Evolutionary conservation across 1,139 yeast genomes (phyloP), one percentile per base, ranked within the genome.

Genomic region (Geotrichum macrosporum): DNA sequence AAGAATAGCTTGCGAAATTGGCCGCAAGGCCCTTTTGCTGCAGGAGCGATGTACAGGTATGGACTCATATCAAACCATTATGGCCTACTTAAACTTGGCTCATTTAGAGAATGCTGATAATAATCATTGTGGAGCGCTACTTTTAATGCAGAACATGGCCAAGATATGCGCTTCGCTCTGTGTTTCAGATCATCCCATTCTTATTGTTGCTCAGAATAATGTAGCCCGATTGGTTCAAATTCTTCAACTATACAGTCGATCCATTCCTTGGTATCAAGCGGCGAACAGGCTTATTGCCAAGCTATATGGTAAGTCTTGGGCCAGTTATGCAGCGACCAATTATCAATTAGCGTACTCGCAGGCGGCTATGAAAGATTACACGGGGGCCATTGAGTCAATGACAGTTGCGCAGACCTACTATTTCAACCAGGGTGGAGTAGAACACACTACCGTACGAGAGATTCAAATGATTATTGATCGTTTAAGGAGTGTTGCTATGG

Each of bases 41-140:
- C 74, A 81, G 49, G 97, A 92, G 70, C 78, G 97, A 67, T 75
- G 82, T 18, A 66, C 73, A 44, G 98, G 98, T 51, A 66, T 80
- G 55, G 97, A 89, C 63, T 77, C 94, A 5, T 77, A 76, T 59
- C 94, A 87, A 56, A 76, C 92, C 24, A 66, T 87, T 30, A 76
- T 87, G 53, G 74, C 87, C 30, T 77, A 84, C 62, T 73, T 81
- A 59, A 87, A 86, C 66, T 70, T 88, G 55, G 94, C 94, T 1
- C 76, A 74, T 59, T 75, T 77, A 59, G 96, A 88, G 64, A 71
- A 80, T 37, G 69, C 77, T 13, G 76, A 77, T 57, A 77, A 78
- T 43, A 78, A 80, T 57, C 69, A 77, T 38, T 69, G 71, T 31
- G 82, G 83, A 53, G 77, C 94, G 1, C 70, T 88, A 54, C 74